Base-by-base conservation (phyloP, 2,329 filamentous ascomycete species). In the Paecilomyces sp. region DNA sequence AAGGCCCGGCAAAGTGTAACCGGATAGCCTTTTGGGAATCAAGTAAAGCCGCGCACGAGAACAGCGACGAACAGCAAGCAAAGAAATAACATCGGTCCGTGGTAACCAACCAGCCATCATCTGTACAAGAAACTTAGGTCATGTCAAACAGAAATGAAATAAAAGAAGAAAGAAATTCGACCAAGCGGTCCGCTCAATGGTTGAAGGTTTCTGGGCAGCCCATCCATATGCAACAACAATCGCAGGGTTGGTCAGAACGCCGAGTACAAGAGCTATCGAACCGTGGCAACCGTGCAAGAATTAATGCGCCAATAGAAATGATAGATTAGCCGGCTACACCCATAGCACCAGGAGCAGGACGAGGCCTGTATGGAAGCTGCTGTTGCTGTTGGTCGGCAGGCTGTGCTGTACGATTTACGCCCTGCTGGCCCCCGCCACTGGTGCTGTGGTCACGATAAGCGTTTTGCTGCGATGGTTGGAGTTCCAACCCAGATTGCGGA, bases 311-410 rank as follows among this genome's bases (percentile, higher is more conserved):
- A 57, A 56, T 55, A 33, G 61, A 60, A 54, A 63, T 15, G 12
- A 53, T 28, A 11, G 30, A 63, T 65, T 66, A 75, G 54, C 71
- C 66, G 61, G 73, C 73, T 61, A 75, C 72, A 15, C 73, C 73
- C 73, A 75, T 75, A n/a, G 73, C 69, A 25, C 74, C 72, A 28
- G 70, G 65, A 61, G 69, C 70, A 24, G 71, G 70, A 60, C 74
- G 73, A 57, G 70, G 64, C 58, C 75, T 68, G 61, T 76, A 75
- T 33, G 74, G 67, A 36, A 75, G 55, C 33, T 70, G 70, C 57
- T 69, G 70, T 56, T 74, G 70, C 51, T 67, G 57, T 55, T 73
- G 71, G 33, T 64, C 66, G 22, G 75, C 71, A n/a, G 67, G 61
- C 30, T 64, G 63, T 11, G 64, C 58, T 28, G 64, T 34, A 33